phyloP scores from a whole-genome alignment of 2,329 filamentous ascomycete genomes.

The Verticillium alfalfae region DNA sequence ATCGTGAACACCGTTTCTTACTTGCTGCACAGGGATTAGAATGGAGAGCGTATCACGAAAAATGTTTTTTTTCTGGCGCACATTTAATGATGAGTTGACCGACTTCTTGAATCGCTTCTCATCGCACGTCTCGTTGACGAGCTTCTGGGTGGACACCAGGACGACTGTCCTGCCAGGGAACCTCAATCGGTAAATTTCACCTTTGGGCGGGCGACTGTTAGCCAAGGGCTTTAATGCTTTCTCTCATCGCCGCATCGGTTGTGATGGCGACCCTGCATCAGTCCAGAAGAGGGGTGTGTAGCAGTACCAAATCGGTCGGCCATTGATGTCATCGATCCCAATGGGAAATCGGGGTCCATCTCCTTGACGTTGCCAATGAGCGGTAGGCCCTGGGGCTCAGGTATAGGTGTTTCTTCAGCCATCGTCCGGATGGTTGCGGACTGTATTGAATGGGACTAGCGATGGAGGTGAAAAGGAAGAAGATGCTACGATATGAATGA shows the following conservation, averaged over 20 bases:
- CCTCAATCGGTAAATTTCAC: slow-evolving; percentile 54
- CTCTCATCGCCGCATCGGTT: neutral
- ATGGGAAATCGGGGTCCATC: slow-evolving; percentile 53
- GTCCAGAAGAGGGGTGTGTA: neutral
- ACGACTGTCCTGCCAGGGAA: slow-evolving; percentile 42
- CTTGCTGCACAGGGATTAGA: slow-evolving; percentile 25
- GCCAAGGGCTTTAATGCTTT: neutral
- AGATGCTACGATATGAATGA: neutral
- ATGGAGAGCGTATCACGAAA: neutral
- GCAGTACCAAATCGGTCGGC: slow-evolving; percentile 59
- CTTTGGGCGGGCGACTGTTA: slow-evolving; percentile 22
- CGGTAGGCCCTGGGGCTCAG: slow-evolving; percentile 55
- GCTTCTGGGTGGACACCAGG: slow-evolving; percentile 44
- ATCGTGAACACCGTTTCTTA: slow-evolving; percentile 50
- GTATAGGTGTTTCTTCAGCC: slow-evolving; percentile 14
- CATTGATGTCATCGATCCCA: slow-evolving; percentile 49
- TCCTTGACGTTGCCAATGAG: slow-evolving; percentile 61
- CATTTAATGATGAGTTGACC: slow-evolving; percentile 37
- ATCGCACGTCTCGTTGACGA: slow-evolving; percentile 60
- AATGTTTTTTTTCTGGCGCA: neutral
- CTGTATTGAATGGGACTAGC: neutral
- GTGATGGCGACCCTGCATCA: neutral
- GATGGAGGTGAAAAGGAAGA: neutral
- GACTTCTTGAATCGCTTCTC: slow-evolving; percentile 62
- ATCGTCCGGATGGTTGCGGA: slow-evolving; percentile 12